Conservation (phyloP, 2,329 filamentous ascomycete species). For the Beauveria caledonica region DNA sequence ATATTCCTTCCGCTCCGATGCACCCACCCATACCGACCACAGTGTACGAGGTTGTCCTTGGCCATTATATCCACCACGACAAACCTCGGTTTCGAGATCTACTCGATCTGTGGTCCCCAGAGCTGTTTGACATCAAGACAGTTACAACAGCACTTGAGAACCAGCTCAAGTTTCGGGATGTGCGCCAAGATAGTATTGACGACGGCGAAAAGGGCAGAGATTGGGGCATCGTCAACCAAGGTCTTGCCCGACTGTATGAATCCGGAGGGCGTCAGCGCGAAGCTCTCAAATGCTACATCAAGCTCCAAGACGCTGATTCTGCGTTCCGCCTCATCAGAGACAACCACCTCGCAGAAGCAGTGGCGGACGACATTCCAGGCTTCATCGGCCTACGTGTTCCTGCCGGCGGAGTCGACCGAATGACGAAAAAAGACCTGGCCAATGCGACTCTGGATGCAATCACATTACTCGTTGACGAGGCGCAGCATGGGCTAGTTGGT, state of each 20-base stretch:
- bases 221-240: conserved; percentile 84
- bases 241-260: conserved; percentile 76
- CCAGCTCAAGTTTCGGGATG: conserved; percentile 67
- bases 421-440: conserved; percentile 63
- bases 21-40: conserved; percentile 69
- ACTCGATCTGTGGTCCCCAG: conserved; percentile 73
- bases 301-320: conserved; percentile 82
- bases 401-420: conserved; percentile 56
- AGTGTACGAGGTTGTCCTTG: conserved; percentile 83
- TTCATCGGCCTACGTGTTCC: conserved; percentile 84
- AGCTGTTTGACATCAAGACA: conserved; percentile 71
- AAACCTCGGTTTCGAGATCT: conserved; percentile 68
- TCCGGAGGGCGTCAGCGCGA: conserved; percentile 74
- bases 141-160: conserved; percentile 74
- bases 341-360: conserved; percentile 80
- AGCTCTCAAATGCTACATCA: conserved; percentile 82
- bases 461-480: conserved; percentile 79
- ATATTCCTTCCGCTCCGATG: conserved; percentile 71
- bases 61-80: conserved; percentile 77
- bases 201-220: conserved; percentile 65
- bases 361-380: conserved; percentile 81
- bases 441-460: conserved; percentile 77
- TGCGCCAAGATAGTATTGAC: conserved; percentile 68
- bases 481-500: conserved; percentile 76
- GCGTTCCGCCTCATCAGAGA: conserved; percentile 81